A percentile compares a stretch with the other conserved stretches of the same genome.
Conservation (phyloP, 129 eudicot genomes). For the Saposhnikovia divaricata region DNA sequence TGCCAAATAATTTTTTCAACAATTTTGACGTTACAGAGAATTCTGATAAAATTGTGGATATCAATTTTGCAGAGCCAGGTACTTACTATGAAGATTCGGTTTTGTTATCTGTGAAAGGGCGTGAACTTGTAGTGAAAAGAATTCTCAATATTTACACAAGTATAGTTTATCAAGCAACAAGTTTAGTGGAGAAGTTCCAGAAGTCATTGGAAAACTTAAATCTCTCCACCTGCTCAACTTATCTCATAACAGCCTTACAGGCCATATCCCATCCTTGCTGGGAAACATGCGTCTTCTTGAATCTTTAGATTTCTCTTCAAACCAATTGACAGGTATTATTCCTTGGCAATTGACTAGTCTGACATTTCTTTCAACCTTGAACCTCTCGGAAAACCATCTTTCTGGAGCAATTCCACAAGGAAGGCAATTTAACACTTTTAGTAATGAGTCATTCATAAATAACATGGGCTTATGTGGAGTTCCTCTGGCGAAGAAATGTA, state of each 20-base stretch:
- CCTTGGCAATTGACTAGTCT: conserved; percentile 20
- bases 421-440: conserved; percentile 24
- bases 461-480: conserved; percentile 30
- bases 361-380: conserved; percentile 19
- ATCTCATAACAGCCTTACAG: conserved; percentile 12
- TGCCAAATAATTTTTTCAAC: neutral
- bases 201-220: conserved; percentile 5
- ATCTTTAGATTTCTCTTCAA: conserved; percentile 31
- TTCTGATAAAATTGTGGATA: too few species aligned
- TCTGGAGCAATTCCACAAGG: neutral
- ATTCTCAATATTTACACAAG: conserved; percentile 23
- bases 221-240: neutral
- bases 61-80: neutral
- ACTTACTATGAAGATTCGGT: neutral
- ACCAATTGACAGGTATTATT: conserved; percentile 26
- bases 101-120: neutral
- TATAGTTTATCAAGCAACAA: conserved; percentile 29
- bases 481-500: conserved; percentile 25
- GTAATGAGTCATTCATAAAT: conserved; percentile 14
- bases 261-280: conserved; percentile 19
- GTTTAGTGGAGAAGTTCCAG: conserved; percentile 28
- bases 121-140: conserved; percentile 5
- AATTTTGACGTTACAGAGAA: neutral
- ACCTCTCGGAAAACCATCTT: conserved; percentile 14
- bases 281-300: conserved; percentile 20